A percentile compares a stretch with the other conserved stretches of the same genome.
Evolutionary conservation across 2,329 filamentous ascomycete species (phyloP).

Genomic region (Talaromyces sp.): DNA sequence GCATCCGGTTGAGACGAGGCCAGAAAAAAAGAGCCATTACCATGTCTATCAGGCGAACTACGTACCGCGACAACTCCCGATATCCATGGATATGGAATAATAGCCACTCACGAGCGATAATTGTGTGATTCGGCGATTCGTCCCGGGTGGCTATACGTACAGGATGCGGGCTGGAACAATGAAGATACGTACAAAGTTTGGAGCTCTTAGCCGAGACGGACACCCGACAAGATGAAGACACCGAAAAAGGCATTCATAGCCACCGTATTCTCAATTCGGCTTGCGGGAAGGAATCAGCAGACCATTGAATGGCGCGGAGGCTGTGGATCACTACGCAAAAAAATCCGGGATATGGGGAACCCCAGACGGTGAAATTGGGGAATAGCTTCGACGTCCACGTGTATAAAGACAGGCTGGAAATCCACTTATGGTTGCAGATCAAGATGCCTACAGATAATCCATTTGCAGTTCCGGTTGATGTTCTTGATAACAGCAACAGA

Average conservation of each 20-base stretch:
- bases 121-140: not conserved
- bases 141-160: not conserved
- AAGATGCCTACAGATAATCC: not conserved
- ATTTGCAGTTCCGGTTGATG: not conserved
- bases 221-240: not conserved
- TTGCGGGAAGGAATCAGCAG: not conserved
- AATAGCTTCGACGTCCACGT: not conserved
- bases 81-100: not conserved
- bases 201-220: not conserved
- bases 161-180: not conserved
- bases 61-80: not conserved
- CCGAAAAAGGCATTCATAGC: not conserved
- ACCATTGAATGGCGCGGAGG: not conserved
- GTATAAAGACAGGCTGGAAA: not conserved
- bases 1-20: not conserved
- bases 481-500: not conserved
- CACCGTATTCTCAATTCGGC: not conserved
- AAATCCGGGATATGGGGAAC: not conserved
- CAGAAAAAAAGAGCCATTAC: not conserved
- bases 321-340: not conserved
- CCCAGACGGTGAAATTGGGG: not conserved
- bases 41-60: not conserved
- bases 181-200: not conserved
- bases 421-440: not conserved
- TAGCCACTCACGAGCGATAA: not conserved